These are phyloP conservation scores for Amaranthus hypochondriacus DNA, from an alignment of 148 eudicot genomes.

Conservation along the genomic window DNA sequence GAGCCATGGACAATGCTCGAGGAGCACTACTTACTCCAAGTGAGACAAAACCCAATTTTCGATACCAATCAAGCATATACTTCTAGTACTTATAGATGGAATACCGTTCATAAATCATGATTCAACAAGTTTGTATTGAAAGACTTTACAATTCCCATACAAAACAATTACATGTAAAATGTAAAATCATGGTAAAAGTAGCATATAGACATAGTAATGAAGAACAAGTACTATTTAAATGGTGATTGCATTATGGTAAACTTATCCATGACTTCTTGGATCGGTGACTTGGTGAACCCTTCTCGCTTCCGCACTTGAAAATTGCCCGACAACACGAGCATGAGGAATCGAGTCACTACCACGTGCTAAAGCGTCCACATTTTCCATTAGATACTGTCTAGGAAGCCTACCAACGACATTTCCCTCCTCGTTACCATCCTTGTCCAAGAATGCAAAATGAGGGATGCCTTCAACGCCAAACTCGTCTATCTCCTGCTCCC, in stretches of 20 bases:
- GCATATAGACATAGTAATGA: conserved; percentile 4
- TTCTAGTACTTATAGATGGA: too few relatives aligned
- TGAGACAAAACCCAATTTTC: too few relatives aligned
- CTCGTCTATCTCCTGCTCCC: conserved; percentile 99
- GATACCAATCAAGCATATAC: too few relatives aligned
- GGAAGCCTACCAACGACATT: conserved; percentile 92
- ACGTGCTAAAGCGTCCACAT: conserved; percentile 80
- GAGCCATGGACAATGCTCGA: too few relatives aligned
- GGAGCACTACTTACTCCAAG: too few relatives aligned
- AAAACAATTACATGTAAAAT: neutral
- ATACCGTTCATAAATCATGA: too few relatives aligned
- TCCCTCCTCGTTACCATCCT: conserved; percentile 84
- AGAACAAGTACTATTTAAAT: neutral
- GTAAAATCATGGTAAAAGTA: neutral
- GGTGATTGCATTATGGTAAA: neutral
- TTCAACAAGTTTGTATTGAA: too few relatives aligned
- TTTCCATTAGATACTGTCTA: conserved; percentile 56
- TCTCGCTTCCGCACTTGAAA: conserved; percentile 71
- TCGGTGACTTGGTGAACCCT: conserved; percentile 75
- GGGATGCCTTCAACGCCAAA: conserved; percentile 99
- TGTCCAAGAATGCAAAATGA: conserved; percentile 94
- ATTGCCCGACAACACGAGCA: conserved; percentile 84
- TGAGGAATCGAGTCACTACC: conserved; percentile 77
- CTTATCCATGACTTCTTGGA: conserved; percentile 98
- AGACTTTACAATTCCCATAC: too few relatives aligned